Conservation (phyloP, 495 filamentous ascomycete species). For the Parathielavia hyrcaniae region DNA sequence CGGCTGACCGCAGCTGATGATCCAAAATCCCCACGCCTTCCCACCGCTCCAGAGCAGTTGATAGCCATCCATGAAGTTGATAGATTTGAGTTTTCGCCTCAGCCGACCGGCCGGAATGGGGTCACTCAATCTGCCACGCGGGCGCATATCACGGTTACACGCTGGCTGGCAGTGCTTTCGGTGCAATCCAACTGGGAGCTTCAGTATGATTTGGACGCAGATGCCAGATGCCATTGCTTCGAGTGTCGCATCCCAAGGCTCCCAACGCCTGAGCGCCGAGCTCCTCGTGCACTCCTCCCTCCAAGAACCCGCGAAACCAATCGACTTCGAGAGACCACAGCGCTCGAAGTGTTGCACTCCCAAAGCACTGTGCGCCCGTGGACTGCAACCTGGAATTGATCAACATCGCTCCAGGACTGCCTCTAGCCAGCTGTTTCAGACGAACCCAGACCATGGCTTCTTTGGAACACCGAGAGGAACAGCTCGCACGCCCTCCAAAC, state of each 20-base stretch:
- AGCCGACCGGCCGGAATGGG: slow-evolving; percentile 7
- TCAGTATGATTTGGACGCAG: background rate
- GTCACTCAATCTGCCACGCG: slow-evolving; percentile 6
- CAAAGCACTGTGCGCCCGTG: background rate
- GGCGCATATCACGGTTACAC: background rate
- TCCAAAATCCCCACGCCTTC: background rate
- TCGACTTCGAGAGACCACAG: background rate
- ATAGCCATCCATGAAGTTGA: background rate
- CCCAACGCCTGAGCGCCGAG: slow-evolving; percentile 1
- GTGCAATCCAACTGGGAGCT: background rate
- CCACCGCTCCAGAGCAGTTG: background rate
- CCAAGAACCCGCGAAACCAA: background rate
- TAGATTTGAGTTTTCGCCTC: slow-evolving; percentile 4
- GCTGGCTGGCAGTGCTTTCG: slow-evolving; percentile 3
- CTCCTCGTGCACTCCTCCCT: slow-evolving; percentile 2
- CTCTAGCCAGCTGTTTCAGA: slow-evolving; percentile 7
- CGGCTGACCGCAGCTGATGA: slow-evolving; percentile 4
- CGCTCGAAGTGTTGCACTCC: background rate
- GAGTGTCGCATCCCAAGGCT: background rate
- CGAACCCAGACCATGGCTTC: background rate
- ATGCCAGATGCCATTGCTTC: background rate
- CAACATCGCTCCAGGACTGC: background rate
- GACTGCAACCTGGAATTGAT: slow-evolving; percentile 7
- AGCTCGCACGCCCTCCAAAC: background rate
- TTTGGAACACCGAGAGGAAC: background rate